Conservation (phyloP, 345 rosid genomes). For the Dimocarpus longan region DNA sequence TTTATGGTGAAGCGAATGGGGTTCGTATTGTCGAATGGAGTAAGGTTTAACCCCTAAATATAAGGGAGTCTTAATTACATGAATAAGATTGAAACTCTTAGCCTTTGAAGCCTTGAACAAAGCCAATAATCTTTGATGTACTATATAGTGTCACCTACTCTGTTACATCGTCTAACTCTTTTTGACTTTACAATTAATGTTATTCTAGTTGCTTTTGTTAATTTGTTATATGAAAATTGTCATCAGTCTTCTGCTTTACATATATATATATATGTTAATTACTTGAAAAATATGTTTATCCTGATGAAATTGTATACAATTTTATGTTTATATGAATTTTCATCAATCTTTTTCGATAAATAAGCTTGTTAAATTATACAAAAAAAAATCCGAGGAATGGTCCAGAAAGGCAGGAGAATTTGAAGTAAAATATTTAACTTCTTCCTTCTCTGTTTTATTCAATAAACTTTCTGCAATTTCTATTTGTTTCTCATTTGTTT, state of each 20-base stretch:
- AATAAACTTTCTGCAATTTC: too few relatives aligned
- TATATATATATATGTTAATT: background rate
- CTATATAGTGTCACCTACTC: too few relatives aligned
- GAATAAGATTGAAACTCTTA: too few relatives aligned
- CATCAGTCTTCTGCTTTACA: background rate
- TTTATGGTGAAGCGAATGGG: too few relatives aligned
- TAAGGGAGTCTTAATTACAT: too few relatives aligned
- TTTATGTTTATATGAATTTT: constrained; percentile 20
- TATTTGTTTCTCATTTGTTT: constrained; percentile 7
- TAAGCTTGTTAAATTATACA: constrained; percentile 85
- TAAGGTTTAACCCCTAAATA: too few relatives aligned
- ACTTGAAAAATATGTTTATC: background rate
- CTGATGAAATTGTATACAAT: background rate
- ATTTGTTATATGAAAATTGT: background rate
- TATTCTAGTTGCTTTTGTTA: too few relatives aligned
- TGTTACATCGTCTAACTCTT: background rate
- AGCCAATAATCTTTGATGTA: too few relatives aligned
- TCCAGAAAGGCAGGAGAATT: constrained; percentile 92
- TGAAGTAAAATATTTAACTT: constrained; percentile 56
- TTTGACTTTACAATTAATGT: too few relatives aligned
- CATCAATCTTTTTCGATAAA: constrained; percentile 49
- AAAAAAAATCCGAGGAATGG: constrained; percentile 94
- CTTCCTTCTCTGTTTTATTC: too few relatives aligned
- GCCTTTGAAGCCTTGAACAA: background rate
- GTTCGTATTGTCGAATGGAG: too few relatives aligned